A percentile compares a stretch with the other conserved stretches of the same genome.
Conservation (phyloP, 257 asterid species). For the Perilla frutescens region DNA sequence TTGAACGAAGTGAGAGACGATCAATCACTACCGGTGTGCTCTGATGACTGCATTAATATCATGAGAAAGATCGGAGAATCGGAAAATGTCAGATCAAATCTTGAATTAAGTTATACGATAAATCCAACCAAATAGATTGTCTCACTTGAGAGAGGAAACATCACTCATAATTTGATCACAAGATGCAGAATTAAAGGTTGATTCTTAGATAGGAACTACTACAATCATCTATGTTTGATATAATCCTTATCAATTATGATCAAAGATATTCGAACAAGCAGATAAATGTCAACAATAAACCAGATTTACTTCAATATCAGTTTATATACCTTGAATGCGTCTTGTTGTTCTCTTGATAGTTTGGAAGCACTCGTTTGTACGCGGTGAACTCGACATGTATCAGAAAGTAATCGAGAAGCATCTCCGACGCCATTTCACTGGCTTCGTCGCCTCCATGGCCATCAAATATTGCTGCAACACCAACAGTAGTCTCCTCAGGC, state of each 20-base stretch:
- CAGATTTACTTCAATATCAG: slow-evolving; percentile 19
- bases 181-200: too few species aligned
- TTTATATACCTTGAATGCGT: slow-evolving; percentile 39
- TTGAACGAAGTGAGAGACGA: slow-evolving; percentile 37
- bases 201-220: too few species aligned
- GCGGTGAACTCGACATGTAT: slow-evolving; percentile 52
- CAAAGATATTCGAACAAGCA: neutral
- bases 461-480: slow-evolving; percentile 78
- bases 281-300: neutral
- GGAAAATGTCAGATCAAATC: neutral
- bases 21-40: slow-evolving; percentile 33
- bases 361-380: slow-evolving; percentile 43
- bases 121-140: too few species aligned
- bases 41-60: slow-evolving; percentile 41
- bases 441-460: slow-evolving; percentile 88
- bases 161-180: too few species aligned
- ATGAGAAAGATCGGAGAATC: slow-evolving; percentile 27
- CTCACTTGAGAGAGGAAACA: too few species aligned
- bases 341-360: slow-evolving; percentile 35
- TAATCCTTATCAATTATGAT: too few species aligned
- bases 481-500: slow-evolving; percentile 43
- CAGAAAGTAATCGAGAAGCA: slow-evolving; percentile 53
- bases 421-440: slow-evolving; percentile 72
- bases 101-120: neutral
- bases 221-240: neutral